These are phyloP conservation scores for Tolypocladium amazonense DNA, from an alignment of 2,329 filamentous ascomycete species.

Conservation along the genomic window DNA sequence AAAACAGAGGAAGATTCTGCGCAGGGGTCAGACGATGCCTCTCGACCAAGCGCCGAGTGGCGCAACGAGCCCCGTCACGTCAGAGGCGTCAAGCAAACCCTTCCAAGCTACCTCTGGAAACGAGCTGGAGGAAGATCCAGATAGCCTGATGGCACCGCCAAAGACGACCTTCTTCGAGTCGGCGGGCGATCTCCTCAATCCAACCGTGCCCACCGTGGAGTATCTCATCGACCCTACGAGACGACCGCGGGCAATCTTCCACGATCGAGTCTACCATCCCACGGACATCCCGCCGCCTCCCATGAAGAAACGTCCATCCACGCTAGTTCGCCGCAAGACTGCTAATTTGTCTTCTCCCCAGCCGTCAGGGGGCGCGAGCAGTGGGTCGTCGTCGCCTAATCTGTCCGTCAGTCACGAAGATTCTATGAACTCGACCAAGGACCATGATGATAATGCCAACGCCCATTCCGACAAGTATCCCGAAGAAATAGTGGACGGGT, in stretches of 20 bases:
- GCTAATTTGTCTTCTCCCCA: conserved; percentile 14
- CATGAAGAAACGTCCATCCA: conserved; percentile 40
- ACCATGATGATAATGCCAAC: conserved; percentile 41
- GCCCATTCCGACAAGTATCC: conserved; percentile 32
- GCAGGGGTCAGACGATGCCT: conserved; percentile 62
- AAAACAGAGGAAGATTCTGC: conserved; percentile 62
- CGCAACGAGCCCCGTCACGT: conserved; percentile 7
- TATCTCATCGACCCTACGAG: conserved; percentile 77
- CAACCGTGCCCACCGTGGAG: conserved; percentile 69
- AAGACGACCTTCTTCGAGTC: conserved; percentile 92
- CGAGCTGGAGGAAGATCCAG: conserved; percentile 32
- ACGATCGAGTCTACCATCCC: conserved; percentile 91
- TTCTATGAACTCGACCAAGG: conserved; percentile 30
- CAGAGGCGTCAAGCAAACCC: conserved; percentile 6
- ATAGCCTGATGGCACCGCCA: conserved; percentile 59
- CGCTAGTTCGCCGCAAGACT: conserved; percentile 21
- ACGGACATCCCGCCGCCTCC: conserved; percentile 82
- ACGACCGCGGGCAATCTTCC: conserved; percentile 84
- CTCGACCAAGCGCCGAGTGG: conserved; percentile 14
- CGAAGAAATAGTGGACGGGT: conserved; percentile 38
- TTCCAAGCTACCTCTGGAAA: conserved; percentile 39
- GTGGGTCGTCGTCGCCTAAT: conserved; percentile 22
- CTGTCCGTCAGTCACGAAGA: conserved; percentile 28
- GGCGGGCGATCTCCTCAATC: conserved; percentile 83
- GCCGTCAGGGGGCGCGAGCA: conserved; percentile 9